These are phyloP conservation scores for Phaeoacremonium minimum DNA, from an alignment of 2,329 filamentous ascomycete genomes.

Conservation along the genomic window DNA sequence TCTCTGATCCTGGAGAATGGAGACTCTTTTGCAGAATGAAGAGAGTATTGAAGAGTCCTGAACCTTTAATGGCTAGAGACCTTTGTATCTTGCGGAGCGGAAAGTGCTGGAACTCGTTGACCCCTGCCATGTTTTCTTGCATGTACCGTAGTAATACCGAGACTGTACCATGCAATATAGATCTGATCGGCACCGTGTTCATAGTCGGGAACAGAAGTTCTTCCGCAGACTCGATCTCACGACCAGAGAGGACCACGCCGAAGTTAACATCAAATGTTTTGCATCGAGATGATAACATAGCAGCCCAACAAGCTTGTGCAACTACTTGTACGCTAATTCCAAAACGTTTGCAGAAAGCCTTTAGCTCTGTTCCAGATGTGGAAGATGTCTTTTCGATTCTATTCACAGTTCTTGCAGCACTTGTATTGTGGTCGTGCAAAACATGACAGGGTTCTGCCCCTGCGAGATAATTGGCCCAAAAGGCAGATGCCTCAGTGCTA, in stretches of 20 bases:
- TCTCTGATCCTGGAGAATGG: neutral
- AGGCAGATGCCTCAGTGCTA: constrained; percentile 40
- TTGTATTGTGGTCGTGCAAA: neutral
- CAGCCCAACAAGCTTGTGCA: constrained; percentile 72
- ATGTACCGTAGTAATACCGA: constrained; percentile 65
- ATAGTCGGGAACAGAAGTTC: constrained; percentile 80
- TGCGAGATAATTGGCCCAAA: constrained; percentile 69
- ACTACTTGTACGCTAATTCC: constrained; percentile 73
- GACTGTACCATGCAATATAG: constrained; percentile 65
- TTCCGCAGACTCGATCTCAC: constrained; percentile 68
- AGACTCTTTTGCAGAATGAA: constrained; percentile 47
- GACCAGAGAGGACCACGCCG: constrained; percentile 77
- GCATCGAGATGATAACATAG: constrained; percentile 61
- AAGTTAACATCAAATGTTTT: constrained; percentile 71
- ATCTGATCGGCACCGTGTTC: constrained; percentile 79
- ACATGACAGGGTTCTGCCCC: constrained; percentile 33
- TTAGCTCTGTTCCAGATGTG: constrained; percentile 34
- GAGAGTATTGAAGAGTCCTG: constrained; percentile 47
- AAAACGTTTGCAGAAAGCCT: constrained; percentile 58
- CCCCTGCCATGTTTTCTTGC: constrained; percentile 63
- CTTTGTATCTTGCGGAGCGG: constrained; percentile 60
- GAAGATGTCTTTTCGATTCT: constrained; percentile 41
- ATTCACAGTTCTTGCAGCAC: constrained; percentile 16
- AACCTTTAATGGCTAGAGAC: constrained; percentile 43
- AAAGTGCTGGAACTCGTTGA: constrained; percentile 71